Conservation (phyloP, 2,329 filamentous ascomycete species). For the Graphilbum fragrans region DNA sequence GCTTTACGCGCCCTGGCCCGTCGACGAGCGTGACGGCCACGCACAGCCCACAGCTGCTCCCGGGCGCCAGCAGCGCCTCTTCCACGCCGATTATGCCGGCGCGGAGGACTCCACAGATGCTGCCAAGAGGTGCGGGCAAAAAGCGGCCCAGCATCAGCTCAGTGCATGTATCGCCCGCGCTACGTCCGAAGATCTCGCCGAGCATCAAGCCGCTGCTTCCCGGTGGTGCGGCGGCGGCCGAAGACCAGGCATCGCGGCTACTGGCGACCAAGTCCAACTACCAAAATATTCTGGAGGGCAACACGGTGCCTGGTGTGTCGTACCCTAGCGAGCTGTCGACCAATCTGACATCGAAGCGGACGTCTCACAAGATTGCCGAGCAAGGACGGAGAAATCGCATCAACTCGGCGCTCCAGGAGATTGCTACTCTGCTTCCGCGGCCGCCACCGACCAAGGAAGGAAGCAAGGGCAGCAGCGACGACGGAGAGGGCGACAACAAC, state of each 20-base stretch:
- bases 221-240: conserved; percentile 33
- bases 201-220: conserved; percentile 87
- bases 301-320: conserved; percentile 74
- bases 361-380: conserved; percentile 95
- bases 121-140: conserved; percentile 42
- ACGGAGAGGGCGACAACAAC: conserved; percentile 15
- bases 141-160: conserved; percentile 62
- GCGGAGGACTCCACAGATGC: conserved; percentile 42
- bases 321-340: conserved; percentile 88
- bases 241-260: conserved; percentile 56
- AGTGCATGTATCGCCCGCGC: conserved; percentile 70
- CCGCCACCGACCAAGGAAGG: conserved; percentile 14
- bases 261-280: conserved; percentile 95
- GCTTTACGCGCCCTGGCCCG: conserved; percentile 23
- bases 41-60: conserved; percentile 53
- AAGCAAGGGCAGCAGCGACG: conserved; percentile 19
- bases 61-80: conserved; percentile 29
- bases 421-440: conserved; percentile 69
- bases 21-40: conserved; percentile 27
- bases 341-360: conserved; percentile 90
- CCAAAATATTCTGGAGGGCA: conserved; percentile 92
- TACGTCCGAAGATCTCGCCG: conserved; percentile 82
- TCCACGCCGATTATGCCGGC: conserved; percentile 16
- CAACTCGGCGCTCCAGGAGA: conserved; percentile 85
- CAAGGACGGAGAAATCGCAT: conserved; percentile 92